These are phyloP conservation scores for Knufia fluminis DNA, from an alignment of 2,329 filamentous ascomycete genomes.

Conservation along the genomic window DNA sequence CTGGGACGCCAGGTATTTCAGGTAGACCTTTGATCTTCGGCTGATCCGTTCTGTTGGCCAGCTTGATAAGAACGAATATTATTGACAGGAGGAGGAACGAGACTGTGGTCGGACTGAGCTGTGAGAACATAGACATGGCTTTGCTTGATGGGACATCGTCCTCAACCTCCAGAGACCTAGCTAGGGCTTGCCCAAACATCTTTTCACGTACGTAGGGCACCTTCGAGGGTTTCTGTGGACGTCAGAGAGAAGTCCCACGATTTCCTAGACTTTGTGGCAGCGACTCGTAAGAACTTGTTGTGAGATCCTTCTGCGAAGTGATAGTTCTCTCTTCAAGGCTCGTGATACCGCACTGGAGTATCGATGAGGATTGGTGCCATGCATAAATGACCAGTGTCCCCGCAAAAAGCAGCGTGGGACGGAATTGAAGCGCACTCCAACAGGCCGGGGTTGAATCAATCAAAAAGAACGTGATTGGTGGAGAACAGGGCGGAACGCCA, in stretches of 20 bases:
- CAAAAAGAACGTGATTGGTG: background rate
- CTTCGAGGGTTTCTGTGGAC: background rate
- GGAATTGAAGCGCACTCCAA: background rate
- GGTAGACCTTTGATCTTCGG: conserved; percentile 54
- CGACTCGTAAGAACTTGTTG: too few species aligned
- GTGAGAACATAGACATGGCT: background rate
- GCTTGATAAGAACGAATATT: conserved; percentile 33
- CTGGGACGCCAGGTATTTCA: conserved; percentile 51
- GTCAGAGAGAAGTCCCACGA: background rate
- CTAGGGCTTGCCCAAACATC: background rate
- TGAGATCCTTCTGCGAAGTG: too few species aligned
- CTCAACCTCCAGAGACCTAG: background rate
- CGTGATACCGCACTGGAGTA: background rate
- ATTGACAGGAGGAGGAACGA: conserved; percentile 29
- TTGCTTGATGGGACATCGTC: conserved; percentile 4
- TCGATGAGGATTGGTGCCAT: background rate
- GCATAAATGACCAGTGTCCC: background rate
- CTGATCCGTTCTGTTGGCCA: conserved; percentile 43
- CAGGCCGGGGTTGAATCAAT: background rate
- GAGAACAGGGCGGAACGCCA: background rate
- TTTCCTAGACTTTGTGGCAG: too few species aligned
- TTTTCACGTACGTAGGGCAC: background rate
- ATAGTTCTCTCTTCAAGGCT: background rate
- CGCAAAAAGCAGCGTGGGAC: background rate
- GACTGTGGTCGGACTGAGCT: conserved; percentile 13